These are phyloP conservation scores for Dendrobium chrysotoxum DNA, from an alignment of 106 monocot genomes.

Conservation along the genomic window DNA sequence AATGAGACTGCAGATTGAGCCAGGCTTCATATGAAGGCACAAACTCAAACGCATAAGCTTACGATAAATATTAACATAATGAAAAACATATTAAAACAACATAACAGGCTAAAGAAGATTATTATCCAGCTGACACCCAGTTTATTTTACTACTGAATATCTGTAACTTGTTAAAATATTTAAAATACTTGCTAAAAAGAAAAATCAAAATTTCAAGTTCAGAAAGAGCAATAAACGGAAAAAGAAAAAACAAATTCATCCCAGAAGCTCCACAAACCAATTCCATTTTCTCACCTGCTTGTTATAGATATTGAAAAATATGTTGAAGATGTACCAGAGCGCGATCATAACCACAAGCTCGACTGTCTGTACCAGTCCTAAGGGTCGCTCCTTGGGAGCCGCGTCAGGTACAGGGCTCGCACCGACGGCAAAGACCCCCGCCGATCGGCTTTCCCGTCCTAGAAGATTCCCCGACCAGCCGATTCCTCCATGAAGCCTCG, in stretches of 20 bases:
- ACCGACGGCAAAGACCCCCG: neutral
- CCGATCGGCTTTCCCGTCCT: neutral
- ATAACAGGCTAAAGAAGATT: too few species aligned
- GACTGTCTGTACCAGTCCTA: neutral
- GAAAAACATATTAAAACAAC: too few species aligned
- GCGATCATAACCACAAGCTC: conserved; percentile 20
- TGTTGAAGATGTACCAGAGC: conserved; percentile 37
- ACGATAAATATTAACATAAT: too few species aligned
- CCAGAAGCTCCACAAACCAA: neutral
- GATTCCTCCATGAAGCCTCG: neutral
- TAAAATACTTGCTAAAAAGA: too few species aligned
- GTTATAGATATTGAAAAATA: conserved; percentile 41
- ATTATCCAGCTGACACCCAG: too few species aligned
- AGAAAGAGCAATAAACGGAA: neutral
- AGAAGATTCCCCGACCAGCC: neutral
- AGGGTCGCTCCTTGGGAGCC: neutral
- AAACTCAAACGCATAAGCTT: too few species aligned
- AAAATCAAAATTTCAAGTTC: neutral
- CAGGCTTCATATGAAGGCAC: too few species aligned
- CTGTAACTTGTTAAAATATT: too few species aligned
- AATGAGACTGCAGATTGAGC: too few species aligned
- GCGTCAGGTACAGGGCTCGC: neutral
- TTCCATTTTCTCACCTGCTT: conserved; percentile 19
- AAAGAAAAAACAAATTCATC: neutral
- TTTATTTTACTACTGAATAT: too few species aligned